A percentile compares a stretch with the other conserved stretches of the same genome.
Evolutionary conservation across 306 rosid genomes (phyloP).

Genomic region (Carpinus viminea): DNA sequence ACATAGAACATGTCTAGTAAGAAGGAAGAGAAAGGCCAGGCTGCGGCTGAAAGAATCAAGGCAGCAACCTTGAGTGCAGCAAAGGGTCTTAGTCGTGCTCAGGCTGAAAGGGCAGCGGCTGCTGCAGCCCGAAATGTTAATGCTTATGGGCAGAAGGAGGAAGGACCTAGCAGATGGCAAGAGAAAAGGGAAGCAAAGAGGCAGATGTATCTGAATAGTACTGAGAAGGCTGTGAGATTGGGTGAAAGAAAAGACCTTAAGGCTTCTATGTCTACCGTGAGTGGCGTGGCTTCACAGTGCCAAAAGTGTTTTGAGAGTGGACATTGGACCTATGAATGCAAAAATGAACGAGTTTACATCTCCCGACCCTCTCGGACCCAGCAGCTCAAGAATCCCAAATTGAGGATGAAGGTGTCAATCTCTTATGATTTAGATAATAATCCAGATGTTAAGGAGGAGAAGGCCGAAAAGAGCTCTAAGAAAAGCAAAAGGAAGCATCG

Average conservation of each 20-base stretch:
- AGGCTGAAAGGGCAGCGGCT: constrained; percentile 93
- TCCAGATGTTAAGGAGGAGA: constrained; percentile 47
- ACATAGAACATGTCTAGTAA: constrained; percentile 73
- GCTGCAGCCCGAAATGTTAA: constrained; percentile 96
- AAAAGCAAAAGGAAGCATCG: constrained; percentile 79
- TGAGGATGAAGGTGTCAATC: constrained; percentile 61
- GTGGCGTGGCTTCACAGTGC: constrained; percentile 72
- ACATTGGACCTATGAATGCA: constrained; percentile 98
- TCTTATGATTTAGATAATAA: constrained; percentile 56
- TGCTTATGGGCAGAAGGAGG: constrained; percentile 99
- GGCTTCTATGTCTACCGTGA: constrained; percentile 42
- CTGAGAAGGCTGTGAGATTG: constrained; percentile 91
- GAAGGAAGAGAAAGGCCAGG: constrained; percentile 97
- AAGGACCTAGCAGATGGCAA: constrained; percentile 99
- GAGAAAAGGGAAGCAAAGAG: constrained; percentile 99
- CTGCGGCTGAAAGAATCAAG: constrained; percentile 93
- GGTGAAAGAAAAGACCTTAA: constrained; percentile 89
- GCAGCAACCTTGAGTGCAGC: constrained; percentile 95
- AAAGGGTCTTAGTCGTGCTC: constrained; percentile 96
- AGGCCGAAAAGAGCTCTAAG: constrained; percentile 43
- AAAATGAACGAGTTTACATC: constrained; percentile 89
- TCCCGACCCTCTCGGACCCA: constrained; percentile 94
- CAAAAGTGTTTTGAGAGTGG: constrained; percentile 89
- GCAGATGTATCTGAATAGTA: constrained; percentile 98
- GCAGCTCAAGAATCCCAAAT: constrained; percentile 85